Percentiles rank a stretch among this genome's conserved stretches.
Evolutionary conservation across 2,329 filamentous ascomycete species (phyloP).

Genomic region (Botrytis medusae): DNA sequence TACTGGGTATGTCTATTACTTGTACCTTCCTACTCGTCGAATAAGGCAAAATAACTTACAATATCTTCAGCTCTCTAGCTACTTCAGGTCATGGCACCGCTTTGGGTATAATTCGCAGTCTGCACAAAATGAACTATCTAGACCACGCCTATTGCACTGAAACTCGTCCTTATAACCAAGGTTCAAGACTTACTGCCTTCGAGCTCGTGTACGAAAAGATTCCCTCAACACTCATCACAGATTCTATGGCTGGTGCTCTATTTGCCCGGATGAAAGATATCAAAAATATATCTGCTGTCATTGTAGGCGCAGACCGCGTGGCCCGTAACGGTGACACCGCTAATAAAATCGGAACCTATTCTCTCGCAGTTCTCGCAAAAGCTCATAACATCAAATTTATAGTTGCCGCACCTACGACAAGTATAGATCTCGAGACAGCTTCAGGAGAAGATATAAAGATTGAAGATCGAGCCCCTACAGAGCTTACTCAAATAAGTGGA

Average conservation of each 20-base stretch:
- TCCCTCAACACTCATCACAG: conserved; percentile 86
- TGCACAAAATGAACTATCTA: conserved; percentile 65
- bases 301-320: conserved; percentile 93
- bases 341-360: conserved; percentile 97
- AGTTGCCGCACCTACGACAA: conserved; percentile 91
- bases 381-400: conserved; percentile 91
- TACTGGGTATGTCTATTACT: conserved; percentile 63
- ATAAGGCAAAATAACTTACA: conserved; percentile 21
- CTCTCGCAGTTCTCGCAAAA: conserved; percentile 83
- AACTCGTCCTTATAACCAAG: conserved; percentile 97
- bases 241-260: conserved; percentile 93
- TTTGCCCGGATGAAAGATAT: conserved; percentile 62
- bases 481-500: conserved; percentile 83
- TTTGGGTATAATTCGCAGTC: conserved; percentile 84
- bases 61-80: conserved; percentile 69
- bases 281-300: conserved; percentile 76
- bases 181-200: conserved; percentile 89
- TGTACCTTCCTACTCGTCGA: neutral
- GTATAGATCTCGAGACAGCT: conserved; percentile 80
- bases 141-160: conserved; percentile 93
- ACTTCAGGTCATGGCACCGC: conserved; percentile 98
- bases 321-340: conserved; percentile 96
- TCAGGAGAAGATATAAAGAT: conserved; percentile 82
- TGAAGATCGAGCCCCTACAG: conserved; percentile 77
- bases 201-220: conserved; percentile 94